A percentile compares a stretch with the other conserved stretches of the same genome.
phyloP scores from a whole-genome alignment of 345 rosid species.

The Iberis pinnata region DNA sequence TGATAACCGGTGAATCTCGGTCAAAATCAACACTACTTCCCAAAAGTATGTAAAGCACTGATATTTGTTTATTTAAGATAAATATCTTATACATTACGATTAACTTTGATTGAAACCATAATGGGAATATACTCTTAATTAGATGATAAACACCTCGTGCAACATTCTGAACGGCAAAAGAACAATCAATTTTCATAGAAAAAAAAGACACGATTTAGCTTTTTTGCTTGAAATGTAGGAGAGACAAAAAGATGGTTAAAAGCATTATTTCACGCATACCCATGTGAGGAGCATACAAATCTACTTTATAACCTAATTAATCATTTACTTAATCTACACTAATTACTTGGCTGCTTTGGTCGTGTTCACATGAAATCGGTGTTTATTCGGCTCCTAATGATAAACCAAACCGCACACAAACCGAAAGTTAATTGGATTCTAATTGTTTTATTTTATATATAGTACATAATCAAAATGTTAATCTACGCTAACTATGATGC shows the following conservation, averaged over 20 bases:
- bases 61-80: too few species aligned
- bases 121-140: too few species aligned
- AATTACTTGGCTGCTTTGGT: slow-evolving; percentile 8
- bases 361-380: slow-evolving; percentile 25
- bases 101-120: too few species aligned
- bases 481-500: too few species aligned
- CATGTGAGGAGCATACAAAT: slow-evolving; percentile 47
- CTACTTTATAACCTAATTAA: slow-evolving; percentile 30
- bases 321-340: slow-evolving; percentile 27
- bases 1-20: too few species aligned
- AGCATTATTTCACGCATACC: slow-evolving; percentile 30
- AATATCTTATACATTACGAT: too few species aligned
- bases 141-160: too few species aligned
- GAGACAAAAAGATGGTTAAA: slow-evolving; percentile 39
- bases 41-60: too few species aligned
- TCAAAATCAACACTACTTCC: too few species aligned
- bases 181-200: slow-evolving; percentile 11
- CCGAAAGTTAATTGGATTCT: too few species aligned
- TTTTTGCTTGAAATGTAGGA: slow-evolving; percentile 28
- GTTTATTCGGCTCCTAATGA: not conserved
- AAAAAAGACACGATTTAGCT: slow-evolving; percentile 33
- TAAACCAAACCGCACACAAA: not conserved
- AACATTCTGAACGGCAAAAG: not conserved
- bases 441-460: too few species aligned
- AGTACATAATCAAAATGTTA: too few species aligned